phyloP scores from a whole-genome alignment of 2,329 filamentous ascomycete species.

The Aspergillus jensenii region DNA sequence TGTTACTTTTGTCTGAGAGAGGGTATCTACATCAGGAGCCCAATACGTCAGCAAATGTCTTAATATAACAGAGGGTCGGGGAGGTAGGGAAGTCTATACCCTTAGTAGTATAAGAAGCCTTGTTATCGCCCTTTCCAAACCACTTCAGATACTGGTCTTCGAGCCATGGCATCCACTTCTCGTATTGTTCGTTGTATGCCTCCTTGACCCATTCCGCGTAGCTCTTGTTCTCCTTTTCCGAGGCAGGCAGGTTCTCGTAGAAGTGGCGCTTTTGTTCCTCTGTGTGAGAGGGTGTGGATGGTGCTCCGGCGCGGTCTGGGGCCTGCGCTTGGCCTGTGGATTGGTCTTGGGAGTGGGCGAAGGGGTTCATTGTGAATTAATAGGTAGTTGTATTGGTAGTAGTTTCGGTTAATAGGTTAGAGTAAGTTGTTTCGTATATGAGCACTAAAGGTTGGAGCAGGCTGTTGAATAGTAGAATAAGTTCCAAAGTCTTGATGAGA shows the following conservation, averaged over 20 bases:
- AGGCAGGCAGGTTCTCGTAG: conserved; percentile 18
- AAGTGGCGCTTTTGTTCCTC: conserved; percentile 23
- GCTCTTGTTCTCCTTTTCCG: conserved; percentile 21
- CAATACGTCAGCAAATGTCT: not conserved
- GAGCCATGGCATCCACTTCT: conserved; percentile 58
- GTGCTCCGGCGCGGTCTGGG: not conserved
- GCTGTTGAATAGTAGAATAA: not conserved
- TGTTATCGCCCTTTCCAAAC: conserved; percentile 57
- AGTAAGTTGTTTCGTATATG: no score
- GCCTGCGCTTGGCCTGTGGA: not conserved
- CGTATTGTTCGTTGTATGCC: conserved; percentile 54
- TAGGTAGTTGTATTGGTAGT: not conserved
- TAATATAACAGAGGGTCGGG: not conserved
- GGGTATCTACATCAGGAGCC: conserved; percentile 39
- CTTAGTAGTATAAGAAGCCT: conserved; percentile 55
- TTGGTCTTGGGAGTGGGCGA: not conserved
- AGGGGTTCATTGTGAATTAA: not conserved
- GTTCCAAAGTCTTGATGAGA: no score
- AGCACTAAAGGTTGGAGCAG: not conserved
- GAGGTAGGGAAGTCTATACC: conserved; percentile 31
- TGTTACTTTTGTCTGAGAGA: conserved; percentile 54
- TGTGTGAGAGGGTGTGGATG: conserved; percentile 9
- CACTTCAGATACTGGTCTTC: conserved; percentile 56
- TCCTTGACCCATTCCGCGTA: conserved; percentile 44
- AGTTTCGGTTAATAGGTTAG: not conserved